Evolutionary conservation across 179 eudicot genomes (phyloP), one percentile per base, ranked within the genome.

Genomic region (Silene coronaria): DNA sequence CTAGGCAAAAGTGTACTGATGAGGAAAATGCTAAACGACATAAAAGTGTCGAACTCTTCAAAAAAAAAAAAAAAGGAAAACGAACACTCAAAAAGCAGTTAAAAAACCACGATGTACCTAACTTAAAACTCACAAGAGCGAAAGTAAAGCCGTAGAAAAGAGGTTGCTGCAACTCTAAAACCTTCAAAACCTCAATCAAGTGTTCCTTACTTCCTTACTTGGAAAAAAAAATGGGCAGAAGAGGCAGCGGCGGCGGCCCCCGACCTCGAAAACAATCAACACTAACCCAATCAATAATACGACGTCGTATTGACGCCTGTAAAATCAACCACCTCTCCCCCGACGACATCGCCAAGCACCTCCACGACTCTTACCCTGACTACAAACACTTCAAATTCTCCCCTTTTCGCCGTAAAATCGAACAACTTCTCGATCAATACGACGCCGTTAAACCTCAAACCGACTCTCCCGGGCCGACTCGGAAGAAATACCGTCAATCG

Each of bases 271-370:
- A 68, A 7, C 79, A 46, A 17, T 75, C 76, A 22, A 63, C 76
- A 22, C 61, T 80, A 1, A 63, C 82, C 0, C 68, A 72, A n/a
- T 61, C 82, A 17, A 27, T 71, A 2, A 27, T 89, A 71, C 86
- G 80, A 70, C 81, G 84, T 12, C 79, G 77, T 55, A 81, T 87
- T 14, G 82, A 83, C 48, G 23, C 72, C 60, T 75, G 78, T 32
- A 78, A 79, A 32, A 73, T 76, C 76, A 80, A 61, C 51, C 45
- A 83, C 77, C 66, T 78, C 67, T 75, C 84, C 34, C 73, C 77
- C 55, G 87, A 86, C 60, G 83, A 83, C 3, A 60, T 89, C 55
- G 89, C 86, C 59, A 78, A 74, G 48, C 74, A 83, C 48, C 88
- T 89, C 70, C 85, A 87, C 61, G 26, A 85, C 0, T 36, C 42